These are phyloP conservation scores for Polymyxa betae DNA, from an alignment of 208 protist genomes.

Conservation along the genomic window DNA sequence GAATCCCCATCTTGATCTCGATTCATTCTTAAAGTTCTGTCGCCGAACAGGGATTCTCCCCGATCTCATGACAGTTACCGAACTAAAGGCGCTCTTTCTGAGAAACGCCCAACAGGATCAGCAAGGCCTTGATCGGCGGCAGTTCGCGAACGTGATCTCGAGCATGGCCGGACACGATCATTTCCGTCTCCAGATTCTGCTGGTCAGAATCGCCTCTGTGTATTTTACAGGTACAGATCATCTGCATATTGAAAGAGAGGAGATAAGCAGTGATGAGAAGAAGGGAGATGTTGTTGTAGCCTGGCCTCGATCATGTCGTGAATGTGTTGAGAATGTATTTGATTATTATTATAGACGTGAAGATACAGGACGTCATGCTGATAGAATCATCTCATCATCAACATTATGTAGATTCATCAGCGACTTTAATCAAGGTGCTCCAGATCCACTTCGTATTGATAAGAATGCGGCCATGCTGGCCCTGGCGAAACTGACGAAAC, in stretches of 20 bases:
- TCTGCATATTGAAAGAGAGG: no score
- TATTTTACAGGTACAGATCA: no score
- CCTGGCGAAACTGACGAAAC: not conserved
- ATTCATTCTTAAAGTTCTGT: not conserved
- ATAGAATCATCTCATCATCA: not conserved
- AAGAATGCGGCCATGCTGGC: not conserved
- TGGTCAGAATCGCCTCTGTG: not conserved
- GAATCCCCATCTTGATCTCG: not conserved
- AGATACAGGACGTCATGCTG: not conserved
- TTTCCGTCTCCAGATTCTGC: not conserved
- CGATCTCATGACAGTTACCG: not conserved
- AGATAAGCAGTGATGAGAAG: not conserved
- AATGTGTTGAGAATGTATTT: not conserved
- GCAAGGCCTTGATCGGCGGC: not conserved
- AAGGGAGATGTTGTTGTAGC: not conserved
- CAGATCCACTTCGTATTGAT: not conserved
- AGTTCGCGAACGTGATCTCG: not conserved
- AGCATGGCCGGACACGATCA: not conserved
- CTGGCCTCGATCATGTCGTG: not conserved
- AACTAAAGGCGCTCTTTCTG: not conserved
- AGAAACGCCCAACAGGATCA: not conserved
- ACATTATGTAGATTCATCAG: not conserved
- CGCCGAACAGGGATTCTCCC: not conserved
- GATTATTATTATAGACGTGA: not conserved
- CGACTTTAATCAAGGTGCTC: not conserved